Evolutionary conservation across 208 protist species (phyloP), one percentile per base, ranked within the genome.

Genomic region (Acanthamoeba polyphaga): DNA sequence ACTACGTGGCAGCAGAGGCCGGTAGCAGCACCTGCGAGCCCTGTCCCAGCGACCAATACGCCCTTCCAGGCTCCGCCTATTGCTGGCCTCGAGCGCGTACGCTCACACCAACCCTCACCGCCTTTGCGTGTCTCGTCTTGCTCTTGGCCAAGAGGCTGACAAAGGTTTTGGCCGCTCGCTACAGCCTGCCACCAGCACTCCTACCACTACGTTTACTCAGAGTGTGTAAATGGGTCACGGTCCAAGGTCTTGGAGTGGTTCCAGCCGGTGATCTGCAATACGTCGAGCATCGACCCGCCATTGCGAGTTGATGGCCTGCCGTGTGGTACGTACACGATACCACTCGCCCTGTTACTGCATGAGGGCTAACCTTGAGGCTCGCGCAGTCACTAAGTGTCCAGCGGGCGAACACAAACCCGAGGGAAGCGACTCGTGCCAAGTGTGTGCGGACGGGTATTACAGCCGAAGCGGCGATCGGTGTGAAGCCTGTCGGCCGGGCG

Each of bases 231-330:
- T 43, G 82, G 82, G 9, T 32, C 34, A 1, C 82, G 53, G 0
- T 89, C 82, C n/a, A 38, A 60, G 82, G 22, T 29, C 10, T 46
- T 89, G 82, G 10, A 43, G 53, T 89, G 82, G 82, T 38, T 89
- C 29, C 27, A 89, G n/a, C 82, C 82, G 53, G 82, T 89, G 15
- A 89, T 66, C 3, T 89, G 82, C 82, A 27, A 89, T 32, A 89
- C 24, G 3, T 64, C 82, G 24, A 66, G n/a, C 51, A 27, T 89
- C 51, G 27, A 89, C 5, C 29, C 55, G 3, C 51, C 53, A 27
- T 15, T 38, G 17, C 27, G n/a, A n/a, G 15, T 89, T 15, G 53
- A 58, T 43, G 82, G 29, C 51, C 82, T 89, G 53, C 82, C 82
- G 17, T 89, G 82, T 15, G 51, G 82, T 89, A 49, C 29, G 53